Percentiles rank a stretch among this genome's conserved stretches.
These are phyloP conservation scores for Camelina laxa DNA, from an alignment of 345 rosid species.

Conservation along the genomic window DNA sequence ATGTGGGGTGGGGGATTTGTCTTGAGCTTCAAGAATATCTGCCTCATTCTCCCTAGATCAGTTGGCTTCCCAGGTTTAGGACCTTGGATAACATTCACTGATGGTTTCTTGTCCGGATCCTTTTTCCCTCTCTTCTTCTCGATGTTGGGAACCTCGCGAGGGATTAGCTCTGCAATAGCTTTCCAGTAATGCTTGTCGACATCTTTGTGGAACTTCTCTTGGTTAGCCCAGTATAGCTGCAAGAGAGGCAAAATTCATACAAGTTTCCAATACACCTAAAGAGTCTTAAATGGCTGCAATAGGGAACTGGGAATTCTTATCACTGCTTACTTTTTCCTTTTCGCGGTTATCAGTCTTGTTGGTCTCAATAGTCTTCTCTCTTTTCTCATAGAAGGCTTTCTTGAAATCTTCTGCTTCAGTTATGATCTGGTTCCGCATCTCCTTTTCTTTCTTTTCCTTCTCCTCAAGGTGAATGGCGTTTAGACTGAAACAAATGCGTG, in stretches of 20 bases:
- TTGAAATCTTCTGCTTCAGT: constrained; percentile 86
- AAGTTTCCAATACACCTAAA: not conserved
- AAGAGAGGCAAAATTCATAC: constrained; percentile 19
- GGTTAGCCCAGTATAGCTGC: constrained; percentile 80
- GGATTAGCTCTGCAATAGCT: constrained; percentile 90
- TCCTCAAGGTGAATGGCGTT: constrained; percentile 87
- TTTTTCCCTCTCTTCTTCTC: constrained; percentile 84
- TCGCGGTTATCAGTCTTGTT: constrained; percentile 86
- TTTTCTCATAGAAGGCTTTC: constrained; percentile 81
- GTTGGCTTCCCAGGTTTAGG: constrained; percentile 96
- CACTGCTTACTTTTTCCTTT: constrained; percentile 74
- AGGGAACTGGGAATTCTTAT: not conserved
- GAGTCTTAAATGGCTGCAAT: not conserved
- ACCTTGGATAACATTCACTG: constrained; percentile 70
- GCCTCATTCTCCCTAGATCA: constrained; percentile 88
- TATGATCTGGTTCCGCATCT: constrained; percentile 85
- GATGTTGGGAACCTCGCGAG: constrained; percentile 84
- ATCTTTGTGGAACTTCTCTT: constrained; percentile 95
- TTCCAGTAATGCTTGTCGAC: constrained; percentile 91
- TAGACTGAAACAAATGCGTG: constrained; percentile 53
- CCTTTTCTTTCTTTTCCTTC: constrained; percentile 94
- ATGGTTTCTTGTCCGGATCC: constrained; percentile 79
- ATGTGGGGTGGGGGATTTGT: constrained; percentile 87
- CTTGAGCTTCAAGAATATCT: constrained; percentile 76
- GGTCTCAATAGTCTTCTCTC: constrained; percentile 66